Base-by-base conservation (phyloP, 495 filamentous ascomycete genomes). In the Viridothelium virens region DNA sequence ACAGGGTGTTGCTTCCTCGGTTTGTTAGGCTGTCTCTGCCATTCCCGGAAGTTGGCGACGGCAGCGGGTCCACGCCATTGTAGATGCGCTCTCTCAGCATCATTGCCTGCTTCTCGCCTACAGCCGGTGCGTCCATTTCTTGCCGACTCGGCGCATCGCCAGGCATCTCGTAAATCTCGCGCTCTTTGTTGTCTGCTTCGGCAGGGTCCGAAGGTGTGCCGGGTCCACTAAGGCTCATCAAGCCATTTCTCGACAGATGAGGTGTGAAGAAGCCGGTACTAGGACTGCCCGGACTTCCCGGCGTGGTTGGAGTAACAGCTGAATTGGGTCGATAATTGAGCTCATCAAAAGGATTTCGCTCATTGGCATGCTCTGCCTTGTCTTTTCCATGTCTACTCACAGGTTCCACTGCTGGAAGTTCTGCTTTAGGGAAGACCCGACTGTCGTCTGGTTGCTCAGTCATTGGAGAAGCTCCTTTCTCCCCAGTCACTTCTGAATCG, bases 21-120 rank as follows among this genome's bases (percentile, higher is more conserved):
- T 53, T 53, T 5, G 48, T 16, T 18, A 53, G 5, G 31, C 31
- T 36, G 14, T 59, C 53, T 59, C 53, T 59, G 11, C 53, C 53
- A 59, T 59, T 59, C 7, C 53, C 53, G 7, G 53, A 59, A 3
- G 53, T 59, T 2, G 53, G 53, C 31, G 53, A 59, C 14, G 65
- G 65, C 16, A 63, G 48, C 11, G 73, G 70, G 41, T 75, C 75
- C 7, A 75, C 70, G 44, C 76, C 76, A 61, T 78, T 78, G 70
- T 73, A 74, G 11, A 66, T 69, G 53, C 66, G 61, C 64, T 78
- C 76, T 18, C 76, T 66, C 14, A 69, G 67, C 67, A 70, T 59
- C 72, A 78, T 71, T 56, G 73, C 66, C 64, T 78, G 74, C 61
- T 78, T 78, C 68, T 77, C 76, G 7, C 65, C 66, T 59, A 78